Evolutionary conservation across 768 basidiomycete genomes (phyloP), one percentile per base, ranked within the genome.

Genomic region (Leccinum arenicola): DNA sequence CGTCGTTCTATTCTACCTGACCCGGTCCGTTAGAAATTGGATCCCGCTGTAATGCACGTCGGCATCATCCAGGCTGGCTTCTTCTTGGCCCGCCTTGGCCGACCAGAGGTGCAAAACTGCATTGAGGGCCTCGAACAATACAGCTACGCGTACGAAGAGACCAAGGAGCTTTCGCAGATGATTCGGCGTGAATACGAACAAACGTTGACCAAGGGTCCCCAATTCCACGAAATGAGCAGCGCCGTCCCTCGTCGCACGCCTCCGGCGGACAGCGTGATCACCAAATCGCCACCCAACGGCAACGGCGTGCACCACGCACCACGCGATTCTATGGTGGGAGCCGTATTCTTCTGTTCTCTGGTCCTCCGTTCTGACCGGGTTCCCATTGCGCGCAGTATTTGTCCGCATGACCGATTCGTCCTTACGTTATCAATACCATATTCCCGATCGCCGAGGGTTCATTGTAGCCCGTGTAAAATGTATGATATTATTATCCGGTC

Each of bases 1-100:
- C 10, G 8, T 9, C 9, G 19, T 4, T 17, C 54, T 63, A 27
- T 70, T 51, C 31, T 7, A 59, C 55, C 52, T 60, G 56, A 66
- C 40, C 40, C 25, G 33, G 25, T 38, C 55, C 40, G 49, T 47
- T 64, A 89, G 85, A 83, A 86, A 70, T 80, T 92, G 57, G 92
- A 92, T 71, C 91, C 91, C 31, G 92, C 94, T 4, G 89, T 94
- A 45, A 91, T 97, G 83, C 89, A 92, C 61, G 89, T 91, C 67
- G 85, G 87, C 64, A 87, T 91, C 69, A 91, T 89, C 61, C 87
- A 91, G 61, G 89, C 93, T 1, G 95, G 94, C 12, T 84, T 81
- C 51, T 78, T 94, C 14, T 83, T 96, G 55, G 94, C 93, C 6
- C 82, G 86, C 25, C 74, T 89, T n/a, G 93, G 89, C 7, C 86